Base-by-base conservation (phyloP, 805 yeast genomes). In the Hanseniaspora lachancei region DNA sequence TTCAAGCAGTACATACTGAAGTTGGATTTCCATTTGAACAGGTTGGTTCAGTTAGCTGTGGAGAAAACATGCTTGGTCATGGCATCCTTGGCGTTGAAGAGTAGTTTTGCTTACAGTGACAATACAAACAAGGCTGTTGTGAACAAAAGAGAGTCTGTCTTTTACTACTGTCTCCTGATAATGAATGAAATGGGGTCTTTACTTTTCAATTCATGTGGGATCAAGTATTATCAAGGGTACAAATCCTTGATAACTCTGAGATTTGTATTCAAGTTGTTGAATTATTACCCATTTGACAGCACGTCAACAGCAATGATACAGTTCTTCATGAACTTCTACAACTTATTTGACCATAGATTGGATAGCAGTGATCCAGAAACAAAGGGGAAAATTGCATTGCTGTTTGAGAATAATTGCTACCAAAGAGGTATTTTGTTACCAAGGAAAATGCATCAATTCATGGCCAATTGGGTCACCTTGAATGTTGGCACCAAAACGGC, bases 171-270 rank as follows among this genome's bases (percentile, higher is more conserved):
- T 29, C 12, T 53, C 35, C 10, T 47, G 15, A 42, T 52, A 7
- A 47, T 52, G 32, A 57, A 57, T 49, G 58, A 57, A 43, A 51
- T 57, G 57, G 58, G 57, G 15, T 57, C 58, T 34, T 24, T 57
- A 12, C 34, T 57, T 20, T 57, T 57, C 23, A 57, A 57, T 43
- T 46, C 50, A 4, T 48, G 55, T 29, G 58, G 58, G 3, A 54
- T 53, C 21, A 57, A 57, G 20, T 57, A 57, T 32, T 57, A 52
- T 20, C 58, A 57, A 43, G 57, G 58, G 4, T 57, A 52, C 20
- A 57, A 57, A 20, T 42, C 57, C 5, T 34, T 57, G 29, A 42
- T 53, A 18, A 57, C 43, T 10, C n/a, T 57, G 38, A 47, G 58
- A 42, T 57, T 57, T 38, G 29, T 57, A 5, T 57, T 52, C 13